These are phyloP conservation scores for Colletotrichum chlorophyti DNA, from an alignment of 2,329 filamentous ascomycete genomes.

Conservation along the genomic window DNA sequence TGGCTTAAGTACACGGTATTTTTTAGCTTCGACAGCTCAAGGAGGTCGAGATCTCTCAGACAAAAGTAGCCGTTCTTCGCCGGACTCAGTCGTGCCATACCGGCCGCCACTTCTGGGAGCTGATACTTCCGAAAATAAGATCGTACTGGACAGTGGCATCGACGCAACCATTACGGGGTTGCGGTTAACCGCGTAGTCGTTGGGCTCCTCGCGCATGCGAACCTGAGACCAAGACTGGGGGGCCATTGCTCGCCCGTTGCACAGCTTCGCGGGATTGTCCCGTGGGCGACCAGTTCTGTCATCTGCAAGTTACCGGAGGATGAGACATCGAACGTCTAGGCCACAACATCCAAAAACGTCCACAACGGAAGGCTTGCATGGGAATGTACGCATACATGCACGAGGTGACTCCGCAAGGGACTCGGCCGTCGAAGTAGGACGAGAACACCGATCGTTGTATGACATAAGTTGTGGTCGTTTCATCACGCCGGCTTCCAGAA, in stretches of 20 bases:
- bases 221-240: neutral
- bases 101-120: neutral
- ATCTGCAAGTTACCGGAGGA: slow-evolving; percentile 11
- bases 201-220: too few species aligned
- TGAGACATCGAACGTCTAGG: neutral
- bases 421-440: slow-evolving; percentile 5
- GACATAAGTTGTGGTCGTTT: slow-evolving; percentile 1
- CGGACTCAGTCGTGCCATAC: neutral
- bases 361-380: too few species aligned
- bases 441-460: slow-evolving; percentile 3
- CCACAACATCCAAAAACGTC: too few species aligned
- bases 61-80: neutral
- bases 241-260: slow-evolving; percentile 7
- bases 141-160: too few species aligned
- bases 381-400: slow-evolving; percentile 11
- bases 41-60: neutral
- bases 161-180: too few species aligned
- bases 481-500: slow-evolving; percentile 32
- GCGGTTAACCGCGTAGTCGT: too few species aligned
- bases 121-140: neutral
- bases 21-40: neutral
- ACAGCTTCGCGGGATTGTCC: slow-evolving; percentile 15
- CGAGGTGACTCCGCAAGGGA: neutral
- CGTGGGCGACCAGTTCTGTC: slow-evolving; percentile 4
- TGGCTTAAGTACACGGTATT: neutral